These are phyloP conservation scores for Suillus weaverae DNA, from an alignment of 768 basidiomycete species.

Conservation along the genomic window DNA sequence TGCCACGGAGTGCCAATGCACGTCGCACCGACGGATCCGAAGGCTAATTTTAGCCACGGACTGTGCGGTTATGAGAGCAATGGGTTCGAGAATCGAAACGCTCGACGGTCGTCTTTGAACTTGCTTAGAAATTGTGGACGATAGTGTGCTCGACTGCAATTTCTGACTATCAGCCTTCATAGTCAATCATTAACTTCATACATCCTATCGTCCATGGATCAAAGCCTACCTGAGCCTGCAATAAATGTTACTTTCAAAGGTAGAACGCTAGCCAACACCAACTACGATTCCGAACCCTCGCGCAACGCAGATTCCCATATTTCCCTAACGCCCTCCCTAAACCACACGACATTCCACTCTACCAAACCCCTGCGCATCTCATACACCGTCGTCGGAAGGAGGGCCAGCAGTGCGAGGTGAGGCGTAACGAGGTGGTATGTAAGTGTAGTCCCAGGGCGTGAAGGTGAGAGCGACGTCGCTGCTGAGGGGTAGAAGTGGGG, in stretches of 20 bases:
- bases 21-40: neutral
- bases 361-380: slow-evolving; percentile 73
- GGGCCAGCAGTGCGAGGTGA: slow-evolving; percentile 66
- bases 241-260: slow-evolving; percentile 3
- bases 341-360: slow-evolving; percentile 86
- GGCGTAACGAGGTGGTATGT: slow-evolving; percentile 82
- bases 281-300: slow-evolving; percentile 37
- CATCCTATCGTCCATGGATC: too few species aligned
- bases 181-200: too few species aligned
- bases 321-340: slow-evolving; percentile 80
- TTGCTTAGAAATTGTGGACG: neutral
- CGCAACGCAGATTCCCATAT: slow-evolving; percentile 63
- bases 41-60: neutral
- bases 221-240: slow-evolving; percentile 17
- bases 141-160: neutral
- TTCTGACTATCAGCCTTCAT: neutral
- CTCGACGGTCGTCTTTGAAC: neutral
- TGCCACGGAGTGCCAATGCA: neutral
- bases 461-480: slow-evolving; percentile 56
- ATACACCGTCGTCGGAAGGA: slow-evolving; percentile 71
- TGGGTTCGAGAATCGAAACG: neutral
- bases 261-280: neutral
- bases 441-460: slow-evolving; percentile 67
- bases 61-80: neutral
- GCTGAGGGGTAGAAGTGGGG: neutral